phyloP scores from a whole-genome alignment of 108 stramenopile species.

The Pseudonitzschia pungens region DNA sequence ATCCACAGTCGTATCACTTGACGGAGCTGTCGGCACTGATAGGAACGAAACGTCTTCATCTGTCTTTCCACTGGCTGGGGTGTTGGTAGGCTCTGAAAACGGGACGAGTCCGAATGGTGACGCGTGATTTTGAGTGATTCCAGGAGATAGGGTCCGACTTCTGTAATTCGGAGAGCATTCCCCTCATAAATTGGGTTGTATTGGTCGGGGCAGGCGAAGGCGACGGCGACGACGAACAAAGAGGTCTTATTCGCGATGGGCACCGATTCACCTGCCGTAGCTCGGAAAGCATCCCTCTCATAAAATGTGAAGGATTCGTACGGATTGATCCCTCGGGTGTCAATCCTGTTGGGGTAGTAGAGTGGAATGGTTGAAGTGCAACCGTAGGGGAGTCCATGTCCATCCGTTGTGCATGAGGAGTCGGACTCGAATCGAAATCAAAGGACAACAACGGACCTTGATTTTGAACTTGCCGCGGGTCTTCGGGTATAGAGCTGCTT shows the following conservation, averaged over 20 bases:
- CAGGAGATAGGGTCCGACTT: not conserved
- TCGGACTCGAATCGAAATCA: too few relatives aligned
- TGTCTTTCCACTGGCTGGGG: not conserved
- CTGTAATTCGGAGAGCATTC: not conserved
- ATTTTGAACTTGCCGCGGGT: not conserved
- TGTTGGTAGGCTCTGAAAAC: not conserved
- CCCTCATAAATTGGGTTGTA: not conserved
- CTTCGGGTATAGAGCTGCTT: not conserved
- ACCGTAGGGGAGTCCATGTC: not conserved
- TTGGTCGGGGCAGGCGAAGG: not conserved
- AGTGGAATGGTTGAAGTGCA: too few relatives aligned
- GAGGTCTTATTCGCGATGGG: not conserved
- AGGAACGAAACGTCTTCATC: too few relatives aligned
- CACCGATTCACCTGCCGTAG: not conserved
- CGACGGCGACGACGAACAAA: not conserved
- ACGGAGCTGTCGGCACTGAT: too few relatives aligned
- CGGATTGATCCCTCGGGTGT: not conserved
- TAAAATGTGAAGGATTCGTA: not conserved
- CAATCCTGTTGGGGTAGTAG: not conserved
- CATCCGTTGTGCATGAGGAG: not conserved
- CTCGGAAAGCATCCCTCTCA: slow-evolving; percentile 1
- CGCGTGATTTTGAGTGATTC: not conserved
- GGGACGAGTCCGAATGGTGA: not conserved
- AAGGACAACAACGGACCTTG: not conserved
- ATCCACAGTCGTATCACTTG: too few relatives aligned